Evolutionary conservation across 108 stramenopile genomes (phyloP), one percentile per base, ranked within the genome.

Genomic region (Nitzschia sp.): DNA sequence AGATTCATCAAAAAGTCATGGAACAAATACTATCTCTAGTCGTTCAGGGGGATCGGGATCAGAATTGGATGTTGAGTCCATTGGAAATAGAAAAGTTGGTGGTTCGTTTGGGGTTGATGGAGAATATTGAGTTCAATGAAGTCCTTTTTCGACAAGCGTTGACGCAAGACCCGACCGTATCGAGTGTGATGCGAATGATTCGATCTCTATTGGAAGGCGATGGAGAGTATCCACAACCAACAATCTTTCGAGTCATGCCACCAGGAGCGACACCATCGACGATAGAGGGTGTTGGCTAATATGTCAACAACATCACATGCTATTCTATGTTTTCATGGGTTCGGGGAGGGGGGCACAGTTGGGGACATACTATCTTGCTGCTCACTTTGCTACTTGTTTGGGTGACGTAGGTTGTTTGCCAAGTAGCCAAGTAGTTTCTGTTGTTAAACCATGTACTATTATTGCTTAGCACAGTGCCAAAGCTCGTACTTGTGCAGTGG

Each of bases 91-190:
- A 69, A 39, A 48, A 43, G 46, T 25, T 69, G 41, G 41, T 69
- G 7, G 17, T 58, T 22, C 42, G 68, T 3, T 39, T 69, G 24
- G 44, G 53, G 10, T 38, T 39, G 12, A 43, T 69, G 24, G 57
- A 69, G 34, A 46, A 40, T 0, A 59, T 69, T 26, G 57, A 57
- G 25, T 69, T 57, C 26, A 57, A 69, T 69, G 68, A 69, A 58
- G 51, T 15, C 3, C 46, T 48, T 7, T 71, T 71, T 34, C 70
- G 70, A 15, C 21, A 53, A 38, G 44, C 25, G 61, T 39, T 71
- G 6, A 50, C 43, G 2, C 25, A 58, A 17, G 52, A 71, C 12
- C 70, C 70, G 7, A 15, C 53, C 1, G 38, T 69, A 8, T 42
- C 41, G 9, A 21, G 34, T 8, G 57, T 69, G 44, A 57, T 69